Conservation (phyloP, 805 yeast genomes). For the Lachancea sp. region DNA sequence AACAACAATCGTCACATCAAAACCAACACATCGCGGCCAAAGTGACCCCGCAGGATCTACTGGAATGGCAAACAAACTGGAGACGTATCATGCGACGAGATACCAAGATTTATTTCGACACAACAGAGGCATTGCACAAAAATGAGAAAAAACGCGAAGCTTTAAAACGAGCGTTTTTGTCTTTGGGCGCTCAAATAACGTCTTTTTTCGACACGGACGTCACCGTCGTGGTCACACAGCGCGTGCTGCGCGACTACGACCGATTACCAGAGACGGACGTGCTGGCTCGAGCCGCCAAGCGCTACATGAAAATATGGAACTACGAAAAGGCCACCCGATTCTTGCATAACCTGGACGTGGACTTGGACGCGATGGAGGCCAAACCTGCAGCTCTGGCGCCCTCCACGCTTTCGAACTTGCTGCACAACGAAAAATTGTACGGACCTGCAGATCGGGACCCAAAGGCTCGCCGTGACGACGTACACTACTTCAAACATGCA, state of each 20-base stretch:
- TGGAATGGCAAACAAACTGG: slow-evolving; percentile 64
- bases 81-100: slow-evolving; percentile 47
- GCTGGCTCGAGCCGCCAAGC: slow-evolving; percentile 51
- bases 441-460: slow-evolving; percentile 91
- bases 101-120: slow-evolving; percentile 57
- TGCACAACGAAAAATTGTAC: slow-evolving; percentile 76
- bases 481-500: slow-evolving; percentile 69
- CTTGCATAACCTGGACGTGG: slow-evolving; percentile 54
- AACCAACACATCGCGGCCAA: slow-evolving; percentile 9
- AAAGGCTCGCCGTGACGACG: slow-evolving; percentile 74
- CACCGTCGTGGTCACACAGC: slow-evolving; percentile 72
- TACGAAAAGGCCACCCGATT: slow-evolving; percentile 80
- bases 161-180: slow-evolving; percentile 28
- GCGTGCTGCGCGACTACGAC: slow-evolving; percentile 39
- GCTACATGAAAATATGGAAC: slow-evolving; percentile 76
- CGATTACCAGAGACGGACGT: slow-evolving; percentile 53
- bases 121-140: slow-evolving; percentile 30
- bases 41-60: slow-evolving; percentile 35
- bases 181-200: slow-evolving; percentile 51
- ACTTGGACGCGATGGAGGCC: slow-evolving; percentile 24
- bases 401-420: slow-evolving; percentile 49
- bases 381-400: slow-evolving; percentile 21
- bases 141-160: slow-evolving; percentile 26
- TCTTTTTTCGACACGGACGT: slow-evolving; percentile 54
- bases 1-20: background rate